phyloP scores from a whole-genome alignment of 495 filamentous ascomycete genomes.

The Thozetella sp. region DNA sequence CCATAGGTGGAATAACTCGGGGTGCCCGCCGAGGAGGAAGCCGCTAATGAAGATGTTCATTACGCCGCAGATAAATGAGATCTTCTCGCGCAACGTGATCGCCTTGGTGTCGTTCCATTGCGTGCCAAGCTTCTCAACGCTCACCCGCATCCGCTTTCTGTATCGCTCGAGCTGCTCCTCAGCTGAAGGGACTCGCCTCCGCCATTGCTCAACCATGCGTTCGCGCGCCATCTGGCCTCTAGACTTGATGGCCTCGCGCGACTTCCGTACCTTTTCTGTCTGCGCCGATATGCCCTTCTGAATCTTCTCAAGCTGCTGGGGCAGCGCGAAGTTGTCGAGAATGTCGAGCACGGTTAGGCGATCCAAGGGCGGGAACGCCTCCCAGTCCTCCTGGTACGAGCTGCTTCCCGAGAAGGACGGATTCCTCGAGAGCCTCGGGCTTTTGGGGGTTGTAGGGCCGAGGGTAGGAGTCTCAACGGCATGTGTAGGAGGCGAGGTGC shows the following conservation, averaged over 20 bases:
- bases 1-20: slow-evolving; percentile 89
- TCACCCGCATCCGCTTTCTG: slow-evolving; percentile 78
- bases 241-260: slow-evolving; percentile 71
- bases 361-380: slow-evolving; percentile 83
- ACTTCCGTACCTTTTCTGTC: slow-evolving; percentile 80
- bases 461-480: slow-evolving; percentile 43
- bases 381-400: slow-evolving; percentile 87
- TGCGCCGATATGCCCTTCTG: slow-evolving; percentile 79
- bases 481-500: slow-evolving; percentile 38
- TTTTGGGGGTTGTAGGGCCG: slow-evolving; percentile 43
- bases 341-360: slow-evolving; percentile 90
- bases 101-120: slow-evolving; percentile 87
- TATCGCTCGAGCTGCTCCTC: slow-evolving; percentile 95
- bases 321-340: slow-evolving; percentile 89
- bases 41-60: slow-evolving; percentile 97
- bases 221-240: slow-evolving; percentile 54
- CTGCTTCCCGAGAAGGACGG: slow-evolving; percentile 77
- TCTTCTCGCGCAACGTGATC: slow-evolving; percentile 89
- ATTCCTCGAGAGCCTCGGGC: slow-evolving; percentile 65
- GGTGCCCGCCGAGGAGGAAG: slow-evolving; percentile 85
- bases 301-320: slow-evolving; percentile 85
- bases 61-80: slow-evolving; percentile 93
- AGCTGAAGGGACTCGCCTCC: slow-evolving; percentile 75
- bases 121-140: slow-evolving; percentile 82
- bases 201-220: slow-evolving; percentile 86